A percentile compares a stretch with the other conserved stretches of the same genome.
These are phyloP conservation scores for Trichoderma sp. DNA, from an alignment of 2,329 filamentous ascomycete species.

Conservation along the genomic window DNA sequence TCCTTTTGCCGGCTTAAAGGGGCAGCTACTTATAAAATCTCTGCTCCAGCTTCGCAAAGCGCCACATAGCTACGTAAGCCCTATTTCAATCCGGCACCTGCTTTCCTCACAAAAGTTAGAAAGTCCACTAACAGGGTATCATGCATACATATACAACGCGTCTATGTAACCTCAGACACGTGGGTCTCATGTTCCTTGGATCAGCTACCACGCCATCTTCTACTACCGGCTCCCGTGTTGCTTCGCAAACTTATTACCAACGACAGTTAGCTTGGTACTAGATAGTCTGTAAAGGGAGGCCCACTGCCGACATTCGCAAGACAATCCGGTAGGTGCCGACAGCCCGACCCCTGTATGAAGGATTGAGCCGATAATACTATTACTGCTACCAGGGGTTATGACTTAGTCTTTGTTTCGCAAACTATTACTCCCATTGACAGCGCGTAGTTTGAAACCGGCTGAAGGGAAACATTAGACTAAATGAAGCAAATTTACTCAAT, in stretches of 20 bases:
- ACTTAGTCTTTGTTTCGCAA: not conserved
- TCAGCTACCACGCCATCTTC: not conserved
- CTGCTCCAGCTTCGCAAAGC: too few species aligned
- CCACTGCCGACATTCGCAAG: too few species aligned
- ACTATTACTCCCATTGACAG: not conserved
- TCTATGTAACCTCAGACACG: not conserved
- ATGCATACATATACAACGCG: too few species aligned
- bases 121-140: too few species aligned
- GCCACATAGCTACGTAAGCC: not conserved
- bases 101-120: not conserved
- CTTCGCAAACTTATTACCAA: too few species aligned
- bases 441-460: not conserved
- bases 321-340: too few species aligned
- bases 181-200: not conserved
- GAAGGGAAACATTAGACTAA: not conserved
- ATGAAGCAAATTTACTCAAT: not conserved
- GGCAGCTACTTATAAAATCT: too few species aligned
- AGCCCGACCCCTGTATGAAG: not conserved
- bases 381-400: not conserved
- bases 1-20: too few species aligned
- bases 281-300: too few species aligned
- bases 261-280: too few species aligned
- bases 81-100: not conserved
- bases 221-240: not conserved
- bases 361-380: not conserved